These are phyloP conservation scores for Flaveria robusta DNA, from an alignment of 129 eudicot species.

Conservation along the genomic window DNA sequence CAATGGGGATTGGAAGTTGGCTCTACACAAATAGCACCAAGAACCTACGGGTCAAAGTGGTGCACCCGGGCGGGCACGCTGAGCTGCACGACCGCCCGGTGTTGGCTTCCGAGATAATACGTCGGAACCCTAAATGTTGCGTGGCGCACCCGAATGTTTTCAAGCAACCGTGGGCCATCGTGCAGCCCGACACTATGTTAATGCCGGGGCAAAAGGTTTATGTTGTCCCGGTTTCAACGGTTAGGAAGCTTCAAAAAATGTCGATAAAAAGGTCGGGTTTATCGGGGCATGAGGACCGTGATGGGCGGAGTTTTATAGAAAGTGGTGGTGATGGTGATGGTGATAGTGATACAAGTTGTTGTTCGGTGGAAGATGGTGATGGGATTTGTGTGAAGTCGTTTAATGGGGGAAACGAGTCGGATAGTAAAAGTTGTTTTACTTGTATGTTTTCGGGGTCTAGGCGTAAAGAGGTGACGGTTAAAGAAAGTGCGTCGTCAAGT, in stretches of 20 bases:
- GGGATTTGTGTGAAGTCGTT: slow-evolving; percentile 25
- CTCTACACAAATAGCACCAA: slow-evolving; percentile 56
- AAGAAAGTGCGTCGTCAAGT: slow-evolving; percentile 19
- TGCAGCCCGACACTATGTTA: slow-evolving; percentile 56
- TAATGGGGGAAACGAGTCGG: slow-evolving; percentile 16
- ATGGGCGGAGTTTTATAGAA: slow-evolving; percentile 1
- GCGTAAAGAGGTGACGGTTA: slow-evolving; percentile 18
- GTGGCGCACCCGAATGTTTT: slow-evolving; percentile 65
- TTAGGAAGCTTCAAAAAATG: slow-evolving; percentile 52
- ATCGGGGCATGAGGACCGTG: slow-evolving; percentile 14
- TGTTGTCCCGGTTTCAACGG: slow-evolving; percentile 55
- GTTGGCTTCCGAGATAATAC: slow-evolving; percentile 52
- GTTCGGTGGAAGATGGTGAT: slow-evolving; percentile 30
- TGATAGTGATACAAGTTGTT: slow-evolving; percentile 36
- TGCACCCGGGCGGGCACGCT: slow-evolving; percentile 72
- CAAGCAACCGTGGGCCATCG: slow-evolving; percentile 68
- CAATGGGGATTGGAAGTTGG: slow-evolving; percentile 60
- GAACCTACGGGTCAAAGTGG: slow-evolving; percentile 55
- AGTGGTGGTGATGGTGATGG: slow-evolving; percentile 1
- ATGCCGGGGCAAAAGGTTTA: slow-evolving; percentile 66
- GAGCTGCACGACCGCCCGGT: slow-evolving; percentile 71
- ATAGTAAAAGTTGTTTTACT: slow-evolving; percentile 25
- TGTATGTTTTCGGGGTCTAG: slow-evolving; percentile 39
- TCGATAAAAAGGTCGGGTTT: slow-evolving; percentile 34
- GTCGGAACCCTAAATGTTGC: slow-evolving; percentile 60